These are phyloP conservation scores for Conticribra guillardii DNA, from an alignment of 108 stramenopile species.

Conservation along the genomic window DNA sequence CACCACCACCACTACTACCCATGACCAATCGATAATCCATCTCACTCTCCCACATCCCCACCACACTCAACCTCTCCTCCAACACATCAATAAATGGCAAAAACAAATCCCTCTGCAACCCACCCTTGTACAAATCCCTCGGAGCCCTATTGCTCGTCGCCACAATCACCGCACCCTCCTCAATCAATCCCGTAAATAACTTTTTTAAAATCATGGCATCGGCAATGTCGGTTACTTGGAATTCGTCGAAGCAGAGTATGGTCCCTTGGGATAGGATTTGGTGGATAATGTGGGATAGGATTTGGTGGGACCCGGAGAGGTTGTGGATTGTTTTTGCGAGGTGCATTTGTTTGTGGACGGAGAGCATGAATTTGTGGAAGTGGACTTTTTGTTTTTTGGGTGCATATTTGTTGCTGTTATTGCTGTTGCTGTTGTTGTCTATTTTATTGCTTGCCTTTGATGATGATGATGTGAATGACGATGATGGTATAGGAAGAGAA, in stretches of 20 bases:
- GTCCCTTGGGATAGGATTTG: slow-evolving; percentile 53
- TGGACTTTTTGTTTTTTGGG: slow-evolving; percentile 91
- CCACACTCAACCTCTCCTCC: slow-evolving; percentile 63
- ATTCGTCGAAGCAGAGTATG: slow-evolving; percentile 90
- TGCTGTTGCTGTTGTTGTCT: background rate
- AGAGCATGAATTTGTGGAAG: slow-evolving; percentile 98
- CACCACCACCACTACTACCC: slow-evolving; percentile 20
- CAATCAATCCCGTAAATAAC: slow-evolving; percentile 52
- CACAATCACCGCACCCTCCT: slow-evolving; percentile 78
- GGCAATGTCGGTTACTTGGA: slow-evolving; percentile 93
- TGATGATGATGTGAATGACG: background rate
- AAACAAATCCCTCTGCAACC: slow-evolving; percentile 96
- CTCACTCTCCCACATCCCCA: slow-evolving; percentile 82
- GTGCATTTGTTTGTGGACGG: slow-evolving; percentile 85
- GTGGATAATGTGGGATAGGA: slow-evolving; percentile 63
- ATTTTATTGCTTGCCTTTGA: background rate
- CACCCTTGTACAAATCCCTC: slow-evolving; percentile 90
- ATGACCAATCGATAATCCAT: slow-evolving; percentile 82
- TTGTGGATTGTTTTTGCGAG: slow-evolving; percentile 49
- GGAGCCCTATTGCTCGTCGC: slow-evolving; percentile 96
- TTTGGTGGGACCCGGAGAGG: slow-evolving; percentile 42
- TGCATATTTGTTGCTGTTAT: slow-evolving; percentile 6
- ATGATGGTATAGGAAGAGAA: slow-evolving; percentile 44
- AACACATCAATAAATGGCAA: slow-evolving; percentile 94
- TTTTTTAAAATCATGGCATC: slow-evolving; percentile 62